Evolutionary conservation across 176 grass and related monocot genomes (phyloP).

Genomic region (Hsuehochloa calcarea): DNA sequence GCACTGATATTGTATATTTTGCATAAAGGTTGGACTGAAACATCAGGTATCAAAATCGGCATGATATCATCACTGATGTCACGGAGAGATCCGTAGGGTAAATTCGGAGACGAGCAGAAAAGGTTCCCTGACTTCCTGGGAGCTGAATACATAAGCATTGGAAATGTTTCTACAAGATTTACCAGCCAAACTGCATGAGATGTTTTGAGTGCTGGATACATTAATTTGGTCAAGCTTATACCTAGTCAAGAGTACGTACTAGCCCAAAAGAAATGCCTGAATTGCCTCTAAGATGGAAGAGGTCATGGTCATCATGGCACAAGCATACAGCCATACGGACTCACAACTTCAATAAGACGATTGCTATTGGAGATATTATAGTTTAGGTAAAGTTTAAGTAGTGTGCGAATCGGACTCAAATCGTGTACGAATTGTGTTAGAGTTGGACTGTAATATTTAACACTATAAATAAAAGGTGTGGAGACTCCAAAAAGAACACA

Average conservation of each 20-base stretch:
- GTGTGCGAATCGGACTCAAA: too few relatives aligned
- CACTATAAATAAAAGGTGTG: too few relatives aligned
- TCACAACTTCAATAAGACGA: background rate
- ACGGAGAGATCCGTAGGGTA: background rate
- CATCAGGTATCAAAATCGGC: slow-evolving; percentile 27
- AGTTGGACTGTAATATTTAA: too few relatives aligned
- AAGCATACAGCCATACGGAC: background rate
- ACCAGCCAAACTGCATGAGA: background rate
- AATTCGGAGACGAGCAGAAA: background rate
- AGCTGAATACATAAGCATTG: background rate
- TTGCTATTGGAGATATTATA: too few relatives aligned
- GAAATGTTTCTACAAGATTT: background rate
- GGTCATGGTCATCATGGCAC: background rate
- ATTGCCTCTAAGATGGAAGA: background rate
- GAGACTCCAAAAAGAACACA: too few relatives aligned
- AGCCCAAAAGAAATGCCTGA: background rate
- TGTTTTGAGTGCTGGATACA: background rate
- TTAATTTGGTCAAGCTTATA: slow-evolving; percentile 12
- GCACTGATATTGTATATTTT: background rate
- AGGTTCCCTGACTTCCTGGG: background rate
- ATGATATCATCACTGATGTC: slow-evolving; percentile 33
- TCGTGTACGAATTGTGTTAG: too few relatives aligned
- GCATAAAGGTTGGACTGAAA: slow-evolving; percentile 1
- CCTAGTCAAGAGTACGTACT: background rate
- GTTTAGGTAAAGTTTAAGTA: too few relatives aligned